phyloP scores from a whole-genome alignment of 2,329 filamentous ascomycete genomes.

The Massarina eburnea region DNA sequence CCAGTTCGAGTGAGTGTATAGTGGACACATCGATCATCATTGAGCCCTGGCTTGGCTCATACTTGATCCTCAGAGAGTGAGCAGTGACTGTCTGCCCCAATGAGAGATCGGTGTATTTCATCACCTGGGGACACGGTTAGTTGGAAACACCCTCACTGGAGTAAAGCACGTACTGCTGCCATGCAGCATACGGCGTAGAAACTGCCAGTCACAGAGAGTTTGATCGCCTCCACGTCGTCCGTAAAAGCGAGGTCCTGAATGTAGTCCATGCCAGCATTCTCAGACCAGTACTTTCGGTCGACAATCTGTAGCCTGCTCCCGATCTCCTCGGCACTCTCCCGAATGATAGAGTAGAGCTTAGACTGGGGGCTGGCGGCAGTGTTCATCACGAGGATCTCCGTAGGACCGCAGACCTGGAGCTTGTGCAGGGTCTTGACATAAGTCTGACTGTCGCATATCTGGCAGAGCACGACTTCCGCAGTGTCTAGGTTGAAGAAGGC shows the following conservation, averaged over 20 bases:
- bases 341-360: slow-evolving; percentile 72
- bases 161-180: slow-evolving; percentile 73
- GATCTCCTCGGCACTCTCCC: slow-evolving; percentile 68
- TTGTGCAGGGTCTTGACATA: slow-evolving; percentile 89
- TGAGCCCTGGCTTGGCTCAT: slow-evolving; percentile 83
- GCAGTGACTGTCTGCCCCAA: slow-evolving; percentile 68
- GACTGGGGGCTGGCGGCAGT: slow-evolving; percentile 71
- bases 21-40: slow-evolving; percentile 96
- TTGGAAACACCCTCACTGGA: slow-evolving; percentile 10
- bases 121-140: slow-evolving; percentile 54
- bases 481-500: slow-evolving; percentile 86
- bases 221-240: slow-evolving; percentile 79
- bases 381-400: slow-evolving; percentile 75
- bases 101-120: slow-evolving; percentile 78
- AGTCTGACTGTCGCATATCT: slow-evolving; percentile 91
- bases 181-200: slow-evolving; percentile 85
- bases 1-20: slow-evolving; percentile 82
- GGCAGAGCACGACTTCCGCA: slow-evolving; percentile 80
- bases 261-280: slow-evolving; percentile 73
- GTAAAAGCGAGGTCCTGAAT: slow-evolving; percentile 77
- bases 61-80: slow-evolving; percentile 83
- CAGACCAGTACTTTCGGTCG: slow-evolving; percentile 82
- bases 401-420: slow-evolving; percentile 76
- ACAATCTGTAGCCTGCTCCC: slow-evolving; percentile 60
- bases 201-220: slow-evolving; percentile 76